Percentiles rank a stretch among this genome's conserved stretches.
These are phyloP conservation scores for Nelumbo lutea DNA, from an alignment of 164 flowering plant genomes.

Conservation along the genomic window DNA sequence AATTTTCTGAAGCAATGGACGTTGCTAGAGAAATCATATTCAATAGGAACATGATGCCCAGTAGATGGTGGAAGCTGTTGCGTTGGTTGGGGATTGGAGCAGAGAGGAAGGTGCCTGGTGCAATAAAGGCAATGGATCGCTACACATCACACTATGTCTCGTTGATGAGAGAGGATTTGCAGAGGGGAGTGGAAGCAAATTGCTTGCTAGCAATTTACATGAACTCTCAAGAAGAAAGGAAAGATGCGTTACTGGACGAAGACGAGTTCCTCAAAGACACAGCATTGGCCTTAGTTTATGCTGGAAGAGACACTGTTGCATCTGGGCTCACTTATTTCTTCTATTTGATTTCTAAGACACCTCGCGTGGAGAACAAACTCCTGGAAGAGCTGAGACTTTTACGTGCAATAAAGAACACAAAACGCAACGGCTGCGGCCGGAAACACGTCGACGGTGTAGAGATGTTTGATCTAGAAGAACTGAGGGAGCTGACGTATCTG, in stretches of 20 bases:
- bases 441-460: background rate
- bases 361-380: constrained; percentile 26
- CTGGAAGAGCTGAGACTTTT: constrained; percentile 19
- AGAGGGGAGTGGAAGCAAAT: background rate
- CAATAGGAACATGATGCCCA: constrained; percentile 26
- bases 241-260: background rate
- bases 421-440: no score
- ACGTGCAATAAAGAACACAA: no score
- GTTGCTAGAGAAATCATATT: constrained; percentile 25
- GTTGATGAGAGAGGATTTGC: background rate
- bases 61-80: constrained; percentile 28
- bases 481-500: constrained; percentile 24
- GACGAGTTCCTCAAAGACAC: constrained; percentile 31
- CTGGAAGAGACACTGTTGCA: constrained; percentile 34
- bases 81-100: constrained; percentile 24
- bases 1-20: constrained; percentile 29
- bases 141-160: constrained; percentile 8
- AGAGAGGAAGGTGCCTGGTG: constrained; percentile 15
- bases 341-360: constrained; percentile 27
- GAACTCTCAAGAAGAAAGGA: background rate
- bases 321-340: constrained; percentile 39
- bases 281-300: constrained; percentile 21
- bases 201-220: constrained; percentile 20
- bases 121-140: constrained; percentile 9
- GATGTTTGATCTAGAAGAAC: constrained; percentile 2